Evolutionary conservation across 208 protist genomes (phyloP).

Genomic region (Trypanosoma congolense): DNA sequence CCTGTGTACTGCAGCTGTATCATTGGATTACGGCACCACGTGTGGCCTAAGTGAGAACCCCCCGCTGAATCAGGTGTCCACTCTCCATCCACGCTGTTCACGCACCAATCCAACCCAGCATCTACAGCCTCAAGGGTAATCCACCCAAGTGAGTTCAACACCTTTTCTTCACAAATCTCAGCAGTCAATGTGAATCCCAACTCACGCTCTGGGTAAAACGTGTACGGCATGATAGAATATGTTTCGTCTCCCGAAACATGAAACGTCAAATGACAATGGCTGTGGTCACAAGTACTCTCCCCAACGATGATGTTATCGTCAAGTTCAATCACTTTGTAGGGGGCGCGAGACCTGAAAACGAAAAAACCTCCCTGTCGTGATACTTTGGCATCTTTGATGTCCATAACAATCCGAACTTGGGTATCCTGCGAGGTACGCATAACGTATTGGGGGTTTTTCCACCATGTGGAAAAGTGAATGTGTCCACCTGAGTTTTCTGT

Average conservation of each 20-base stretch:
- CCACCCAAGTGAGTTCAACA: constrained; percentile 44
- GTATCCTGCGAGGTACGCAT: constrained; percentile 43
- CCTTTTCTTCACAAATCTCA: constrained; percentile 33
- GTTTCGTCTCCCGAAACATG: constrained; percentile 25
- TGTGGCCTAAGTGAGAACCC: constrained; percentile 26
- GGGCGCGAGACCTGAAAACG: constrained; percentile 60
- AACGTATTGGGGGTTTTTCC: constrained; percentile 77
- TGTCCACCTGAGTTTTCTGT: constrained; percentile 60
- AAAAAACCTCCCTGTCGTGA: constrained; percentile 57
- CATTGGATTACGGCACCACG: constrained; percentile 77
- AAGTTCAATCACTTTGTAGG: constrained; percentile 48
- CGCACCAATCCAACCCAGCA: constrained; percentile 63
- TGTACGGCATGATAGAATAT: constrained; percentile 82
- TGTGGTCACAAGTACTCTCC: constrained; percentile 47
- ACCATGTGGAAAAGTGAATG: constrained; percentile 82
- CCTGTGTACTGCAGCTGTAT: constrained; percentile 28
- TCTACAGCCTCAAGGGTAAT: constrained; percentile 66
- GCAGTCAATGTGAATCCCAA: constrained; percentile 49
- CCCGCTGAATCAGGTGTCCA: constrained; percentile 53
- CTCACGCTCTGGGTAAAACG: constrained; percentile 59
- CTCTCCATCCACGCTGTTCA: constrained; percentile 26
- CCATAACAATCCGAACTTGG: constrained; percentile 47
- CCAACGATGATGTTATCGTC: constrained; percentile 35
- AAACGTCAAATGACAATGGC: constrained; percentile 37
- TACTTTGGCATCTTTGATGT: constrained; percentile 23